Base-by-base conservation (phyloP, 805 yeast species). In the Suhomyces emberorum region DNA sequence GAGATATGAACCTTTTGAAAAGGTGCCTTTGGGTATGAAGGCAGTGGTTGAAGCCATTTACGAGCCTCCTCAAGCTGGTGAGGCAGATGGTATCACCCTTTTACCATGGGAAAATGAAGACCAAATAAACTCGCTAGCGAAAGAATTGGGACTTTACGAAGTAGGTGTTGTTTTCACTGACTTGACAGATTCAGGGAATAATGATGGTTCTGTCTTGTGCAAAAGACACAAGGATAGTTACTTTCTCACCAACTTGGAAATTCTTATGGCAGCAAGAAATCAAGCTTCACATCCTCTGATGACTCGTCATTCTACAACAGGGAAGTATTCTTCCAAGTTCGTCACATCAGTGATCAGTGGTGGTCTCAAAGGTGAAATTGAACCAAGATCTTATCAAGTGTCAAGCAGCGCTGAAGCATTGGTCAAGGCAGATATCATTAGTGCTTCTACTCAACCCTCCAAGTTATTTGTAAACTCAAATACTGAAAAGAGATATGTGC, bases 291-390 rank as follows among this genome's bases (percentile, higher is more conserved):
- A 76, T 51, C 85, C 88, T 14, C 83, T 81, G 54, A 52, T 63
- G 12, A 72, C 86, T 26, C 77, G 76, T 48, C 82, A 79, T 72
- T 72, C 84, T 18, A 76, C 72, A 19, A 59, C 74, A 7, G 86
- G 88, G 2, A 49, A 54, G 18, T 93, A 76, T 56, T 84, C 96
- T 11, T 88, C 97, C 7, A 87, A 88, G 54, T 93, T 88, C 56
- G 91, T 89, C 14, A 91, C 98, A 1, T 89, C 97, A 63, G 91
- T 88, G 15, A 72, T 93, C 3, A 77, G 95, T 1, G 99, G 99
- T n/a, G 95, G 95, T 45, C 55, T 72, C 10, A 63, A 78, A 32
- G 93, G 95, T 15, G 95, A 91, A 43, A 91, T 93, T 52, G 98
- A 91, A 52, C 84, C 95, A 3, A 70, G 84, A 12, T 77, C 95